Conservation (phyloP, 176 grass and related monocot genomes). For the Thalia dealbata region DNA sequence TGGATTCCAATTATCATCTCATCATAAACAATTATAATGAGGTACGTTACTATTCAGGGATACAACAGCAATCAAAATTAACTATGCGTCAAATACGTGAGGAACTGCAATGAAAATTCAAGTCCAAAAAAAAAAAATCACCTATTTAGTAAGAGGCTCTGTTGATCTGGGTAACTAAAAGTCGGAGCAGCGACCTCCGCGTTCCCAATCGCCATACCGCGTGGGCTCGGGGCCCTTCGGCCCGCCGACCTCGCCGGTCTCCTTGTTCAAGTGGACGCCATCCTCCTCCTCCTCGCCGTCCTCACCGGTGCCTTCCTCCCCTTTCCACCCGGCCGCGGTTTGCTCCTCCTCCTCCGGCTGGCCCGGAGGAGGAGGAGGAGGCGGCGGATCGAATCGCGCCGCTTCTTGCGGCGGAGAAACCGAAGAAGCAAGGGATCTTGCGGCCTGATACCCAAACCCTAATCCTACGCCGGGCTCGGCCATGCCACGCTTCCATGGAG, state of each 20-base stretch:
- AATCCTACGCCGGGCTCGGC: background rate
- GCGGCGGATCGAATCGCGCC: background rate
- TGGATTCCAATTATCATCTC: no score
- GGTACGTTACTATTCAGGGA: no score
- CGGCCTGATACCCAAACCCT: background rate
- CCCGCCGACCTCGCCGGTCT: constrained; percentile 57
- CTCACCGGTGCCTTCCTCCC: background rate
- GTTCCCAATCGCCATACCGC: constrained; percentile 80
- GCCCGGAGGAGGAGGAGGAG: constrained; percentile 2
- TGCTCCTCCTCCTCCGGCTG: background rate
- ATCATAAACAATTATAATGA: no score
- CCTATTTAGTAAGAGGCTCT: no score
- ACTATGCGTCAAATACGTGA: background rate
- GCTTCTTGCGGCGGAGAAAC: background rate
- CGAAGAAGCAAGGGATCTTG: constrained; percentile 17
- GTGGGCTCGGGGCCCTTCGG: constrained; percentile 75
- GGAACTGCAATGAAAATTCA: no score
- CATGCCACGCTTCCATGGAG: constrained; percentile 8
- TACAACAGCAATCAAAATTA: background rate
- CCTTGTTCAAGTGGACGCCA: constrained; percentile 42
- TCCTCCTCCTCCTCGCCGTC: constrained; percentile 8
- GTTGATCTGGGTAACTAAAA: constrained; percentile 30
- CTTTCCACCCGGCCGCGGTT: background rate
- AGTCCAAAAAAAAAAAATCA: background rate
- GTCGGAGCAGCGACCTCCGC: constrained; percentile 74